These are phyloP conservation scores for Dissophora globulifera DNA, from an alignment of 192 early-diverging fungal genomes.

Conservation along the genomic window DNA sequence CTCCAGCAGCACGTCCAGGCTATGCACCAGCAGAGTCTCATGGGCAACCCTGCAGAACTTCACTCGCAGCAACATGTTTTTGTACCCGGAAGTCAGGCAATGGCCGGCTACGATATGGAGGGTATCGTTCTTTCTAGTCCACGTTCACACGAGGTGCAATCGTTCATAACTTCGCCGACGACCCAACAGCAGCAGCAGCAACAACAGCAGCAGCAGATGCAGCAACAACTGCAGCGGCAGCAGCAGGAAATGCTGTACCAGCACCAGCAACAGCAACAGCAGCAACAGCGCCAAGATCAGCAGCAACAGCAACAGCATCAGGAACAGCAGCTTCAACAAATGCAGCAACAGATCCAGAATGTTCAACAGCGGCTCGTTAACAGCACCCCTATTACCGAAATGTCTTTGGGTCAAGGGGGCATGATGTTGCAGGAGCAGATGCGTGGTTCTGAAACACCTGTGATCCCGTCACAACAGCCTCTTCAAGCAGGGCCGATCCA, in stretches of 20 bases:
- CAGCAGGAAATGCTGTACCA: constrained; percentile 23
- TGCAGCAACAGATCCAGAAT: constrained; percentile 17
- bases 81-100: not conserved
- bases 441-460: constrained; percentile 19
- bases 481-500: constrained; percentile 26
- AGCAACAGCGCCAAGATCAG: constrained; percentile 20
- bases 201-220: constrained; percentile 16
- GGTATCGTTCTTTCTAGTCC: constrained; percentile 23
- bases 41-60: not conserved
- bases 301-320: constrained; percentile 26
- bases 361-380: not conserved
- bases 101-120: constrained; percentile 33
- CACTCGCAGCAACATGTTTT: not conserved
- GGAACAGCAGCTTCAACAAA: constrained; percentile 12
- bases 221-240: constrained; percentile 26
- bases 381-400: constrained; percentile 2
- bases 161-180: constrained; percentile 3
- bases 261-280: constrained; percentile 12
- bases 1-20: constrained; percentile 11
- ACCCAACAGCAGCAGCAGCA: constrained; percentile 30
- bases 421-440: constrained; percentile 20
- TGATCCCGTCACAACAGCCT: constrained; percentile 42
- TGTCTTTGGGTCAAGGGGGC: not conserved
- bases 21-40: not conserved
- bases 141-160: not conserved